Evolutionary conservation across 768 basidiomycete genomes (phyloP).

Genomic region (Lentinula edodes): DNA sequence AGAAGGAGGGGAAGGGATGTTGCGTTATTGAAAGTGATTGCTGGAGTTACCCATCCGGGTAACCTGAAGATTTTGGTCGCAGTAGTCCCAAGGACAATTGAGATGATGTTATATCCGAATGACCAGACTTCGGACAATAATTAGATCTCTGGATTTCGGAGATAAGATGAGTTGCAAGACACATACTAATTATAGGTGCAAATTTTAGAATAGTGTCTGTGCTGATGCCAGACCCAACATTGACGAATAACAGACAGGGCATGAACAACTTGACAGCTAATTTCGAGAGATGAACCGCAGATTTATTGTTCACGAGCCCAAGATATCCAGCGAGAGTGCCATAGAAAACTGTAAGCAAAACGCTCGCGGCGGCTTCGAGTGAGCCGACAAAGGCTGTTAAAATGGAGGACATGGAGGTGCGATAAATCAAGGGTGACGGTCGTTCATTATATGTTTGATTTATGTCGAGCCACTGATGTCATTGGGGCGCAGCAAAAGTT

Average conservation of each 20-base stretch:
- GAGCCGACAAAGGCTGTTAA: background rate
- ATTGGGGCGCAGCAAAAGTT: too few species aligned
- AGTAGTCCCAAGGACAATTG: background rate
- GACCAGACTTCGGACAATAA: background rate
- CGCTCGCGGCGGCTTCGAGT: background rate
- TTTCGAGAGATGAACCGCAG: background rate
- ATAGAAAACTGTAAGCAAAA: slow-evolving; percentile 4
- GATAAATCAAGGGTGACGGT: too few species aligned
- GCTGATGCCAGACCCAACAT: background rate
- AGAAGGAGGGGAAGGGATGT: slow-evolving; percentile 7
- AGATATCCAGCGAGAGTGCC: background rate
- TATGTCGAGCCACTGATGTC: too few species aligned
- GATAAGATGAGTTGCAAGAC: background rate
- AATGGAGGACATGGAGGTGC: slow-evolving; percentile 1
- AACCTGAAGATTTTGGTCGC: background rate
- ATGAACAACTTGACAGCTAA: background rate
- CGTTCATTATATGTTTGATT: too few species aligned
- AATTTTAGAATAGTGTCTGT: background rate
- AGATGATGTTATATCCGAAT: background rate
- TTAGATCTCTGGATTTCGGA: background rate
- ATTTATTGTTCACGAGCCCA: background rate
- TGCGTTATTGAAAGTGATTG: slow-evolving; percentile 6
- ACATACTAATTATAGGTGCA: background rate
- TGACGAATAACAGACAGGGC: slow-evolving; percentile 3
- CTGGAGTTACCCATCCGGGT: slow-evolving; percentile 1